Percentiles rank a stretch among this genome's conserved stretches.
These are phyloP conservation scores for Galeopsis tetrahit DNA, from an alignment of 257 asterid species.

Conservation along the genomic window DNA sequence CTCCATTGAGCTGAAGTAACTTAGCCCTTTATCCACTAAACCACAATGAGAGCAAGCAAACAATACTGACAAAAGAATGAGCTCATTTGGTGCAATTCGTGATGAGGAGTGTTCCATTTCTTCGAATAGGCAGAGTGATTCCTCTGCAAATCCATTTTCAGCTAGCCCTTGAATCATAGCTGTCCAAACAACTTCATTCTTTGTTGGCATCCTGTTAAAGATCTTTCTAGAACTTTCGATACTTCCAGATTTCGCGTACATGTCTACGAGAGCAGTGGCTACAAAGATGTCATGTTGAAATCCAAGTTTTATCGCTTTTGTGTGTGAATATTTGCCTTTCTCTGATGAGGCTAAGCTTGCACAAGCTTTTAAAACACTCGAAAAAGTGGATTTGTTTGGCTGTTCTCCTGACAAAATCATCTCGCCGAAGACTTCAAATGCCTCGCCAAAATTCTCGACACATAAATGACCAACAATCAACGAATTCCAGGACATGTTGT, in stretches of 20 bases:
- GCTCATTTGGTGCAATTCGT: conserved; percentile 52
- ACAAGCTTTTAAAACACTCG: conserved; percentile 68
- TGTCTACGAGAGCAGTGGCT: conserved; percentile 73
- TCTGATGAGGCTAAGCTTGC: conserved; percentile 70
- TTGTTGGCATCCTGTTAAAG: conserved; percentile 49
- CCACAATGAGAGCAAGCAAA: conserved; percentile 90
- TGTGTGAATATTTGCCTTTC: conserved; percentile 65
- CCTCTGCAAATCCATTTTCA: conserved; percentile 72
- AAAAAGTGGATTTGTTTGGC: conserved; percentile 76
- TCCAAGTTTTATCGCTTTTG: conserved; percentile 63
- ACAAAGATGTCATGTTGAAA: conserved; percentile 62
- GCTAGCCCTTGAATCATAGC: conserved; percentile 93
- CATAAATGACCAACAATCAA: conserved; percentile 58
- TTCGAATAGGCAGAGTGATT: conserved; percentile 62
- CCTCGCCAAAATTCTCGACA: conserved; percentile 47
- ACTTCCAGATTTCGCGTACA: conserved; percentile 83
- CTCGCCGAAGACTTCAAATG: conserved; percentile 53
- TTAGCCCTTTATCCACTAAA: conserved; percentile 67
- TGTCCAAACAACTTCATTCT: conserved; percentile 74
- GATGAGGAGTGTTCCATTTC: conserved; percentile 49
- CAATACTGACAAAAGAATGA: conserved; percentile 59
- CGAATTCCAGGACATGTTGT: conserved; percentile 78
- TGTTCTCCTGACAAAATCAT: conserved; percentile 67
- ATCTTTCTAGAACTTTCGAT: conserved; percentile 55
- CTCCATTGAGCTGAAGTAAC: conserved; percentile 69